Percentiles rank a stretch among this genome's conserved stretches.
Evolutionary conservation across 768 basidiomycete species (phyloP).

Genomic region (Amanita jacksonii): DNA sequence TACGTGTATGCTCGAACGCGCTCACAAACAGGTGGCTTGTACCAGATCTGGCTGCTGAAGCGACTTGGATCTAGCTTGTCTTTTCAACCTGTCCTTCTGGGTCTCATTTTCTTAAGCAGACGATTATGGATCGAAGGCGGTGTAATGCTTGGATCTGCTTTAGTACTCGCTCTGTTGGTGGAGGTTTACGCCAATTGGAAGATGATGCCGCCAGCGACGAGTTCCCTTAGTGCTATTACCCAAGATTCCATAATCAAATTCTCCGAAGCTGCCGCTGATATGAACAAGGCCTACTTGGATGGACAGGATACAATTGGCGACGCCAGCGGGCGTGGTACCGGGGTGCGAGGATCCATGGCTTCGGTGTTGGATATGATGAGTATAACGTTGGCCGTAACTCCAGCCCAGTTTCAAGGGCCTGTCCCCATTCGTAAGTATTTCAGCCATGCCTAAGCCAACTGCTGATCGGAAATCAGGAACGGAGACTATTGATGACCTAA

Average conservation of each 20-base stretch:
- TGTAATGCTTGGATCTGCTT: slow-evolving; percentile 46
- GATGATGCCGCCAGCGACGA: slow-evolving; percentile 36
- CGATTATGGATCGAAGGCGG: slow-evolving; percentile 66
- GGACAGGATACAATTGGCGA: slow-evolving; percentile 43
- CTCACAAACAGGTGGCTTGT: slow-evolving; percentile 65
- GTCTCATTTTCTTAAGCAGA: slow-evolving; percentile 60
- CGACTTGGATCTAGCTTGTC: slow-evolving; percentile 63
- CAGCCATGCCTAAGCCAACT: slow-evolving; percentile 6
- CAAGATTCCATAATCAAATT: slow-evolving; percentile 51
- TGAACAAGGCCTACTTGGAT: slow-evolving; percentile 24
- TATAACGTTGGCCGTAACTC: slow-evolving; percentile 64
- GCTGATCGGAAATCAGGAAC: slow-evolving; percentile 34
- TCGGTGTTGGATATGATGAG: slow-evolving; percentile 84
- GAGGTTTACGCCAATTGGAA: slow-evolving; percentile 49
- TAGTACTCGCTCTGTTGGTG: slow-evolving; percentile 45
- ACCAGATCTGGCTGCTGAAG: slow-evolving; percentile 69
- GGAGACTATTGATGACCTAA: slow-evolving; percentile 73
- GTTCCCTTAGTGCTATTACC: slow-evolving; percentile 45
- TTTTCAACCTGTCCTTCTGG: slow-evolving; percentile 67
- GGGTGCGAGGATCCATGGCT: slow-evolving; percentile 63
- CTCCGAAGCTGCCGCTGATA: slow-evolving; percentile 31
- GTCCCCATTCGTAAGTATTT: slow-evolving; percentile 54
- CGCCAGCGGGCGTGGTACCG: slow-evolving; percentile 31
- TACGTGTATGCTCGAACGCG: slow-evolving; percentile 69
- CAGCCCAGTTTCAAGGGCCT: slow-evolving; percentile 46